Conservation (phyloP, 306 rosid species). For the Coriaria nepalensis region DNA sequence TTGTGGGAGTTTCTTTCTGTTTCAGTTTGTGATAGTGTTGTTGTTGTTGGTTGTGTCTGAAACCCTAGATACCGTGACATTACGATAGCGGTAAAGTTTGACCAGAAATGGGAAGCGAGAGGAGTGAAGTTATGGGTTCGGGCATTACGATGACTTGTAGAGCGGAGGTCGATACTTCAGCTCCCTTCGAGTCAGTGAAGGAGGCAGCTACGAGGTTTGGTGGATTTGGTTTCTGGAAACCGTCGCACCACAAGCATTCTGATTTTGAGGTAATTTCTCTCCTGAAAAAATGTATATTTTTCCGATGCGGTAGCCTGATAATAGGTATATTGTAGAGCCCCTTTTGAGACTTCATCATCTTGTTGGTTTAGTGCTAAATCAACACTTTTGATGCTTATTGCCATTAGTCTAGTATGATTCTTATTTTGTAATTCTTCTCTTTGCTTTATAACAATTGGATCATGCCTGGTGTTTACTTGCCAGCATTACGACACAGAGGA, state of each 20-base stretch:
- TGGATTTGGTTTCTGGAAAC: conserved; percentile 71
- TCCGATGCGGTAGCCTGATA: too few species aligned
- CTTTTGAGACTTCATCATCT: too few species aligned
- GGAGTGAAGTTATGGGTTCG: conserved; percentile 1
- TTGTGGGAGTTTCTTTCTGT: conserved; percentile 2
- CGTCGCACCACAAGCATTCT: conserved; percentile 20
- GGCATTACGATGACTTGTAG: conserved; percentile 15
- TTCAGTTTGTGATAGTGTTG: background rate
- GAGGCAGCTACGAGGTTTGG: conserved; percentile 65
- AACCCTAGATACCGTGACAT: conserved; percentile 9
- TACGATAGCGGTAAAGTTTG: background rate
- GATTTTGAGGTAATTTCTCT: conserved; percentile 28
- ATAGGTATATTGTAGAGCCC: too few species aligned
- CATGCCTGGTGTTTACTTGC: background rate
- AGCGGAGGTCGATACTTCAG: conserved; percentile 76
- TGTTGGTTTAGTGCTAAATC: too few species aligned
- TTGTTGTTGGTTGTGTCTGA: background rate
- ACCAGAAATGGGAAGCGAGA: background rate
- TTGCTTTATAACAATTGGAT: too few species aligned
- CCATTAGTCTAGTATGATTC: too few species aligned
- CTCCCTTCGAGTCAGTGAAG: conserved; percentile 71
- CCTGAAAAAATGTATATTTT: background rate
- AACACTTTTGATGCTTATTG: too few species aligned
- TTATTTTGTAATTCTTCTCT: too few species aligned
- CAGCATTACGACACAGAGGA: conserved; percentile 24